A percentile compares a stretch with the other conserved stretches of the same genome.
Evolutionary conservation across 768 basidiomycete species (phyloP).

Genomic region (Collybia nuda): DNA sequence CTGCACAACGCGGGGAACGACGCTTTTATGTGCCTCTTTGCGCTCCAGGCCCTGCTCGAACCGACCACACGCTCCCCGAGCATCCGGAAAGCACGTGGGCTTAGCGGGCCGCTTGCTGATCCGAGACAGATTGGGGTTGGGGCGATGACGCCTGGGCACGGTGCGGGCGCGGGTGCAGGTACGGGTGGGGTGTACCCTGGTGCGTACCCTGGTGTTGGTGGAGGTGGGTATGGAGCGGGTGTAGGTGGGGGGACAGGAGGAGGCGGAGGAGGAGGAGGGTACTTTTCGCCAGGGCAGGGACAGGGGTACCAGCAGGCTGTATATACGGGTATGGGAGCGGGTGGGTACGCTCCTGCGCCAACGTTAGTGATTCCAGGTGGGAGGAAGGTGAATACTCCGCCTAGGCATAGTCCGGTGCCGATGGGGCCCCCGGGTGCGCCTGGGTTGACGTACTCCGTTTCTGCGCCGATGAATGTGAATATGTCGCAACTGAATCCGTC

Average conservation of each 20-base stretch:
- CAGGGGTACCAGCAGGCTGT: too few species aligned
- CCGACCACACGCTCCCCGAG: constrained; percentile 41
- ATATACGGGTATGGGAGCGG: too few species aligned
- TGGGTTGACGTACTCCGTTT: not conserved
- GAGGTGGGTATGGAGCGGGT: too few species aligned
- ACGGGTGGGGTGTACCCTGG: not conserved
- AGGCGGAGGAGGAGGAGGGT: too few species aligned
- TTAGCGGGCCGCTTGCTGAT: not conserved
- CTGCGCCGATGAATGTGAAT: not conserved
- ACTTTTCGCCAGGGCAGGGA: too few species aligned
- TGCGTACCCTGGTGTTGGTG: constrained; percentile 1
- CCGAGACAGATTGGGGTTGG: not conserved
- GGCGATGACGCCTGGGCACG: constrained; percentile 2
- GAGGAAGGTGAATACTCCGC: too few species aligned
- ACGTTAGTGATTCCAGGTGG: constrained; percentile 2
- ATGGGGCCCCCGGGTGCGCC: not conserved
- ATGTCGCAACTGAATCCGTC: too few species aligned
- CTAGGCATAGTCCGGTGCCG: too few species aligned
- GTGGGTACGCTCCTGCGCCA: too few species aligned
- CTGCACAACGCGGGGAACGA: constrained; percentile 83
- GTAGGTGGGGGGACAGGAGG: too few species aligned
- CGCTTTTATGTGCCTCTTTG: constrained; percentile 67
- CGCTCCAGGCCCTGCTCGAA: constrained; percentile 68
- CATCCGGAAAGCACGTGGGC: constrained; percentile 26
- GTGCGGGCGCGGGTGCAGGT: too few species aligned